Conservation (phyloP, 352 stramenopile species). For the Albugo laibachii region DNA sequence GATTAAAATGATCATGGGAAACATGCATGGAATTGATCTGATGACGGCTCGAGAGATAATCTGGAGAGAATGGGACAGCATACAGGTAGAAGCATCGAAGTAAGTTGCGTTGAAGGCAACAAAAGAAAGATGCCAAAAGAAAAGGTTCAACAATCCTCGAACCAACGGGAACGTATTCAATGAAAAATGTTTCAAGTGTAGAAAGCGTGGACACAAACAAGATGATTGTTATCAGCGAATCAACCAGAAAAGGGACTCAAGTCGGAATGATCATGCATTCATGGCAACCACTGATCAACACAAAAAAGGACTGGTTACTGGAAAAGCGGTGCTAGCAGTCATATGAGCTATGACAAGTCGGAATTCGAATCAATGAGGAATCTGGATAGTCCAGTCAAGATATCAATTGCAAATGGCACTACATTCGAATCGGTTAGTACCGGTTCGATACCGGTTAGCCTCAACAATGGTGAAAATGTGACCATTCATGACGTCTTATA, state of each 20-base stretch:
- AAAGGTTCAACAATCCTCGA: background rate
- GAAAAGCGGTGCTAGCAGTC: slow-evolving; percentile 10
- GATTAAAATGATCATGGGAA: slow-evolving; percentile 9
- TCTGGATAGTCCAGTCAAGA: slow-evolving; percentile 1
- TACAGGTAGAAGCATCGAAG: background rate
- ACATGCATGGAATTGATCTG: slow-evolving; percentile 1
- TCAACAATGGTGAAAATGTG: slow-evolving; percentile 1
- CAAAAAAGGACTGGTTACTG: slow-evolving; percentile 1
- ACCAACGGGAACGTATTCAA: background rate
- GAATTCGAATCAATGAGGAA: slow-evolving; percentile 1
- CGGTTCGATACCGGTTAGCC: slow-evolving; percentile 3
- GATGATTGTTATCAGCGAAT: background rate
- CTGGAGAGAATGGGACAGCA: slow-evolving; percentile 1
- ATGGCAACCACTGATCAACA: background rate
- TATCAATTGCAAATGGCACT: slow-evolving; percentile 6
- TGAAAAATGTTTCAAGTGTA: background rate
- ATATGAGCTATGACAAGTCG: slow-evolving; percentile 7
- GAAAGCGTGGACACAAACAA: background rate
- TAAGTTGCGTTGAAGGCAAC: background rate
- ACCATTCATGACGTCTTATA: slow-evolving; percentile 8
- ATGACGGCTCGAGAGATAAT: slow-evolving; percentile 9
- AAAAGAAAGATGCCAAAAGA: background rate
- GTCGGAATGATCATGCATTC: background rate
- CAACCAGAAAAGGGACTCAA: background rate
- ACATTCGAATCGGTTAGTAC: slow-evolving; percentile 2